These are phyloP conservation scores for Fusarium chaquense DNA, from an alignment of 2,329 filamentous ascomycete genomes.

Conservation along the genomic window DNA sequence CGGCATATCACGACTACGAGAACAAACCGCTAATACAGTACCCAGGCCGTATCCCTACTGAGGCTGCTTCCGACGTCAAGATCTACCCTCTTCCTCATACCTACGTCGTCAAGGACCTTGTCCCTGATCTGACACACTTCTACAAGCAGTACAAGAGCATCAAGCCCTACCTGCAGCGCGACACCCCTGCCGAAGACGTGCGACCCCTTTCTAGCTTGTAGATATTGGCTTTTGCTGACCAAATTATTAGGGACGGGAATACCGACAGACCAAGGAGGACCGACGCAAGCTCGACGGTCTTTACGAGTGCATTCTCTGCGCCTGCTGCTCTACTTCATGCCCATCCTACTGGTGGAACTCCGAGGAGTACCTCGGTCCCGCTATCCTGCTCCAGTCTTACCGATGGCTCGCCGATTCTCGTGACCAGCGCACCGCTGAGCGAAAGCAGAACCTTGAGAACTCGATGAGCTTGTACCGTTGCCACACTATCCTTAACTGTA, in stretches of 20 bases:
- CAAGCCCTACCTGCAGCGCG: conserved; percentile 96
- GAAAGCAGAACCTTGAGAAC: conserved; percentile 94
- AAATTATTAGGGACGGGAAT: conserved; percentile 80
- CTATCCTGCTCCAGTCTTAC: conserved; percentile 97
- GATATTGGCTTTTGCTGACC: conserved; percentile 18
- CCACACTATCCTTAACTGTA: conserved; percentile 99
- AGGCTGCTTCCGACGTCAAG: conserved; percentile 83
- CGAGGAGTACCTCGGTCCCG: conserved; percentile 97
- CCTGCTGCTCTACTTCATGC: conserved; percentile 98
- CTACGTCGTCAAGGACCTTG: conserved; percentile 99
- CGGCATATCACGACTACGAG: conserved; percentile 45
- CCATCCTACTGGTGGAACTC: conserved; percentile 99
- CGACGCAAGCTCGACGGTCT: conserved; percentile 97
- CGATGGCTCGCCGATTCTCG: conserved; percentile 96
- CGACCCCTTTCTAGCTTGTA: conserved; percentile 27
- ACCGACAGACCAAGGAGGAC: conserved; percentile 90
- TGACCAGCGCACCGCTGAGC: conserved; percentile 88
- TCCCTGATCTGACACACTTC: conserved; percentile 97
- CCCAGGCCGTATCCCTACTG: conserved; percentile 90
- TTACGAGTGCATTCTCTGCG: conserved; percentile 99
- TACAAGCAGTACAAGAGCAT: conserved; percentile 99
- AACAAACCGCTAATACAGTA: conserved; percentile 29
- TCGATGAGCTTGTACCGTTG: conserved; percentile 99
- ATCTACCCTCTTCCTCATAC: conserved; percentile 99
- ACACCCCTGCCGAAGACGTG: conserved; percentile 86